phyloP scores from a whole-genome alignment of 352 stramenopile genomes.

The Globisporangium viniferum region DNA sequence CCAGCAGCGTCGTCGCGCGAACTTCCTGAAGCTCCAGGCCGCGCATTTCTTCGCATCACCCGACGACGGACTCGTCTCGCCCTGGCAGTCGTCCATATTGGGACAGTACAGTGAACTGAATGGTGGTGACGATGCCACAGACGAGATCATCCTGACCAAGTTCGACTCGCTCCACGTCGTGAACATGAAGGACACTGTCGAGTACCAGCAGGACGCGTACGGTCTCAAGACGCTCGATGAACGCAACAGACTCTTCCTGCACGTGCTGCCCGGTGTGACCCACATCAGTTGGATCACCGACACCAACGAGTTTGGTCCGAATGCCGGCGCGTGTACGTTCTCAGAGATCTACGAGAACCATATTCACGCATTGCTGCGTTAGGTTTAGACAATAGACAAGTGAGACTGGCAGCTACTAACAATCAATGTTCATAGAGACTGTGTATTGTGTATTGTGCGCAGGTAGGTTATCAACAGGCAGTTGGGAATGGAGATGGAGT shows the following conservation, averaged over 20 bases:
- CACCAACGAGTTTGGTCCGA: neutral
- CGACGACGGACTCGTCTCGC: conserved; percentile 26
- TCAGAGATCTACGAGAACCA: conserved; percentile 24
- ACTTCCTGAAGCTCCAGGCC: conserved; percentile 30
- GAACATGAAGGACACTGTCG: conserved; percentile 29
- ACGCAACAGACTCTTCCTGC: conserved; percentile 21
- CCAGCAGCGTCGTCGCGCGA: conserved; percentile 23
- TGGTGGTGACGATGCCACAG: conserved; percentile 14
- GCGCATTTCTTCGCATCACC: conserved; percentile 50
- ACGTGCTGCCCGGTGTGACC: conserved; percentile 19
- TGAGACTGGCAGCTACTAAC: too few relatives aligned
- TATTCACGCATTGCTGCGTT: conserved; percentile 18
- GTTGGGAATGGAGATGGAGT: too few relatives aligned
- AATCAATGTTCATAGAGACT: too few relatives aligned
- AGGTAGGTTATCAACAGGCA: too few relatives aligned
- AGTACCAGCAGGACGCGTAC: conserved; percentile 42
- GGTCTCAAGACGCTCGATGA: conserved; percentile 28
- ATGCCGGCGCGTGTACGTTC: conserved; percentile 16
- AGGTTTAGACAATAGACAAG: too few relatives aligned
- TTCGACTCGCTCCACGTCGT: conserved; percentile 26
- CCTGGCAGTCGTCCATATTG: conserved; percentile 35
- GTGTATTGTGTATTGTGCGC: too few relatives aligned
- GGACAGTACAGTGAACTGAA: conserved; percentile 35
- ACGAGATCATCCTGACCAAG: conserved; percentile 23
- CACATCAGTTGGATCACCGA: conserved; percentile 35